phyloP scores from a whole-genome alignment of 805 yeast genomes.

The Ogataea nitratoaversa region DNA sequence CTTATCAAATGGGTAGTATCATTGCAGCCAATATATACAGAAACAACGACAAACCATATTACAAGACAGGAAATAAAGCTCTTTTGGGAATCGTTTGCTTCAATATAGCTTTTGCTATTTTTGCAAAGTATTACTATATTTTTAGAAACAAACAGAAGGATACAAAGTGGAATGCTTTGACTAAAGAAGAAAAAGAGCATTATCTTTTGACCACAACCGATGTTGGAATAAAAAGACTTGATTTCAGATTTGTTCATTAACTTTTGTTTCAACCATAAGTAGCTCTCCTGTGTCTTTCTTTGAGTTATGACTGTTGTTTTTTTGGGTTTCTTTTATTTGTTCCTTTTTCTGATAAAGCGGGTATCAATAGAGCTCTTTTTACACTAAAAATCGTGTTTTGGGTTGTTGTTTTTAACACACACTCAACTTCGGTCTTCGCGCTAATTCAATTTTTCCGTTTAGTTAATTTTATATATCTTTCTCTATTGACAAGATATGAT shows the following conservation, averaged over 20 bases:
- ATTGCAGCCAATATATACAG: constrained; percentile 28
- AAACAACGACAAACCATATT: constrained; percentile 28
- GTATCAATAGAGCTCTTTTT: too few relatives aligned
- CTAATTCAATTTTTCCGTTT: too few relatives aligned
- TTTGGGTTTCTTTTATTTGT: too few relatives aligned
- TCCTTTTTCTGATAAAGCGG: too few relatives aligned
- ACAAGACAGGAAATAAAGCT: constrained; percentile 26
- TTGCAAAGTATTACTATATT: constrained; percentile 23
- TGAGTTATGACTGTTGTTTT: too few relatives aligned
- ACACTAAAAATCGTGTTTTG: too few relatives aligned
- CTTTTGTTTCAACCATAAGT: background rate
- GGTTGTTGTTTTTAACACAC: too few relatives aligned
- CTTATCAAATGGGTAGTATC: constrained; percentile 26
- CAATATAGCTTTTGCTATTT: constrained; percentile 23
- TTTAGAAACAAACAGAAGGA: constrained; percentile 32
- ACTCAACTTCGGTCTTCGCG: too few relatives aligned
- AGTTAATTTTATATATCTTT: too few relatives aligned
- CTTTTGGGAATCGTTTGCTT: constrained; percentile 21
- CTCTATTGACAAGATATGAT: too few relatives aligned
- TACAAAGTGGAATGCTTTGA: constrained; percentile 42
- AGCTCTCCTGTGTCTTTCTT: background rate
- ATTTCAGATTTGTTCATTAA: constrained; percentile 28
- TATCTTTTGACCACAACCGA: constrained; percentile 46
- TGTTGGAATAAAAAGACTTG: constrained; percentile 53
- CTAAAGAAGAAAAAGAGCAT: constrained; percentile 40